Evolutionary conservation across 1,139 yeast genomes (phyloP).

Genomic region (Saccharomyces hybrid): DNA sequence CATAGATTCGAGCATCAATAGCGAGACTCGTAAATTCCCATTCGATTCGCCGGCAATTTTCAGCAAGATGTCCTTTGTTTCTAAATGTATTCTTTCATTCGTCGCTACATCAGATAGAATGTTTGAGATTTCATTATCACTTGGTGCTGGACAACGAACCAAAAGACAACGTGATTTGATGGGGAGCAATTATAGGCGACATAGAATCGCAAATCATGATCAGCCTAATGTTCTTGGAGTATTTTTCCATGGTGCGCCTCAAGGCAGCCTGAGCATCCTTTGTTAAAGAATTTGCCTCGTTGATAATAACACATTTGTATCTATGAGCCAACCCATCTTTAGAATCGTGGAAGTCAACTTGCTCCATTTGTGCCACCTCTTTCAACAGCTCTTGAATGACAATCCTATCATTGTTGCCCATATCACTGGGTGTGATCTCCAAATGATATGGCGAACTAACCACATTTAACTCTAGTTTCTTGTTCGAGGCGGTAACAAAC

Average conservation of each 20-base stretch:
- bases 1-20: constrained; percentile 77
- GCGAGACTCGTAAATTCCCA: constrained; percentile 69
- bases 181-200: constrained; percentile 85
- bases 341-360: constrained; percentile 50
- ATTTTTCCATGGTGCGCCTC: constrained; percentile 96
- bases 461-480: constrained; percentile 83
- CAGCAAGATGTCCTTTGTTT: constrained; percentile 38
- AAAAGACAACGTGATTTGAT: constrained; percentile 86
- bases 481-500: constrained; percentile 59
- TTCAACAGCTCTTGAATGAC: constrained; percentile 90
- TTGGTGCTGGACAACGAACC: constrained; percentile 80
- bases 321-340: constrained; percentile 43
- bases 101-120: constrained; percentile 51
- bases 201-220: constrained; percentile 83
- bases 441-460: constrained; percentile 84
- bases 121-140: constrained; percentile 44
- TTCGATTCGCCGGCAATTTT: constrained; percentile 51
- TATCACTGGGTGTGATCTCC: constrained; percentile 93
- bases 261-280: constrained; percentile 98
- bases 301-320: constrained; percentile 85
- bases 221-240: constrained; percentile 77
- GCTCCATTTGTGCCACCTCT: constrained; percentile 92
- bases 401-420: constrained; percentile 91
- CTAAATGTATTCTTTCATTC: constrained; percentile 47
- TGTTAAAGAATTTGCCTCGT: constrained; percentile 97